phyloP scores from a whole-genome alignment of 2,329 filamentous ascomycete genomes.

The Apiospora marii region DNA sequence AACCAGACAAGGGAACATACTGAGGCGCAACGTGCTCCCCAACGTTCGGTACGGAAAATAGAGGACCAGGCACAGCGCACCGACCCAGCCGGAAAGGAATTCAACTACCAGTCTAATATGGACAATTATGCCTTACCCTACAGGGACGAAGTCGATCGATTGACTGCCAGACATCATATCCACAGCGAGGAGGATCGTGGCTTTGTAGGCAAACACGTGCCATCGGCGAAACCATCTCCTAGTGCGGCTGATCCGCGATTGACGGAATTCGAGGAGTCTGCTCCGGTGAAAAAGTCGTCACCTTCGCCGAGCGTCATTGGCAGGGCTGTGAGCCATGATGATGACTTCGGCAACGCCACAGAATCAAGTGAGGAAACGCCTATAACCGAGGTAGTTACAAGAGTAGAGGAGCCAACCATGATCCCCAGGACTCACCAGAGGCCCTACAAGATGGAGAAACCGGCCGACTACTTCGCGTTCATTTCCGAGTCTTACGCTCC shows the following conservation, averaged over 20 bases:
- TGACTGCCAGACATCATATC: not conserved
- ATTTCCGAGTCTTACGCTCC: conserved; percentile 41
- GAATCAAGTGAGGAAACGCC: conserved; percentile 30
- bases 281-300: not conserved
- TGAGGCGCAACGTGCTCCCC: not conserved
- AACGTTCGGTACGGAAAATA: not conserved
- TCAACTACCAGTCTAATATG: conserved; percentile 6
- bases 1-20: not conserved
- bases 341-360: not conserved
- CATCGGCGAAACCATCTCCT: conserved; percentile 3
- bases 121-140: conserved; percentile 16
- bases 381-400: conserved; percentile 26
- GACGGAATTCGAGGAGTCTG: not conserved
- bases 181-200: not conserved
- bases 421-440: not conserved
- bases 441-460: conserved; percentile 31
- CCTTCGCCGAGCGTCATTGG: conserved; percentile 22
- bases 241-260: not conserved
- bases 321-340: conserved; percentile 18
- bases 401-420: not conserved
- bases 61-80: not conserved
- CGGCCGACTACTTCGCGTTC: conserved; percentile 41
- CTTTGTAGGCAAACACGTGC: not conserved
- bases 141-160: conserved; percentile 21
- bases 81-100: not conserved